Conservation (phyloP, 2,329 filamentous ascomycete species). For the Diaporthe velutina region DNA sequence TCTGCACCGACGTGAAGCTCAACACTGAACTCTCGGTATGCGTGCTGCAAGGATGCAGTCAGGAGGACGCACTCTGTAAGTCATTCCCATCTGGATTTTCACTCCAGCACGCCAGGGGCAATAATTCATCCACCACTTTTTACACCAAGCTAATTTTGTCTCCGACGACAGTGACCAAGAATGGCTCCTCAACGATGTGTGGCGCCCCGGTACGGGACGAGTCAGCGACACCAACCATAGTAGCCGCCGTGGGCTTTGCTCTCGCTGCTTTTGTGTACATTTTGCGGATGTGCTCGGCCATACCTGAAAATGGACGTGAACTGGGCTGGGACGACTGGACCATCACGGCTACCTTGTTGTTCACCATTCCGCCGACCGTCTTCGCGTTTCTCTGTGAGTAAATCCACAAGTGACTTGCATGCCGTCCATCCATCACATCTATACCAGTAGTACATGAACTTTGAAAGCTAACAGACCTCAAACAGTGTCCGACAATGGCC, state of each 20-base stretch:
- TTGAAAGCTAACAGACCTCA: background rate
- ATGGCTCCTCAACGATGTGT: conserved; percentile 12
- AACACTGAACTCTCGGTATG: conserved; percentile 13
- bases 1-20: conserved; percentile 18
- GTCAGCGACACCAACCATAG: background rate
- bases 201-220: background rate
- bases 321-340: conserved; percentile 24
- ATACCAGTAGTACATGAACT: too few species aligned
- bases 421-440: background rate
- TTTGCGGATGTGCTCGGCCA: conserved; percentile 10
- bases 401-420: background rate
- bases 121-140: too few species aligned
- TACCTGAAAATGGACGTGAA: background rate
- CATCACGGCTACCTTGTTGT: conserved; percentile 3
- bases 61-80: conserved; percentile 8
- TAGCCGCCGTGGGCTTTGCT: conserved; percentile 1
- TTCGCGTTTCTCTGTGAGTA: conserved; percentile 9
- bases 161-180: conserved; percentile 2
- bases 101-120: background rate
- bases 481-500: conserved; percentile 1
- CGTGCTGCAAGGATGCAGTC: conserved; percentile 11
- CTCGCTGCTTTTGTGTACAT: conserved; percentile 9
- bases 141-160: background rate
- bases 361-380: conserved; percentile 2
- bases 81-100: too few species aligned